These are phyloP conservation scores for Rhizopus stolonifer DNA, from an alignment of 371 early-diverging fungal species.

Conservation along the genomic window DNA sequence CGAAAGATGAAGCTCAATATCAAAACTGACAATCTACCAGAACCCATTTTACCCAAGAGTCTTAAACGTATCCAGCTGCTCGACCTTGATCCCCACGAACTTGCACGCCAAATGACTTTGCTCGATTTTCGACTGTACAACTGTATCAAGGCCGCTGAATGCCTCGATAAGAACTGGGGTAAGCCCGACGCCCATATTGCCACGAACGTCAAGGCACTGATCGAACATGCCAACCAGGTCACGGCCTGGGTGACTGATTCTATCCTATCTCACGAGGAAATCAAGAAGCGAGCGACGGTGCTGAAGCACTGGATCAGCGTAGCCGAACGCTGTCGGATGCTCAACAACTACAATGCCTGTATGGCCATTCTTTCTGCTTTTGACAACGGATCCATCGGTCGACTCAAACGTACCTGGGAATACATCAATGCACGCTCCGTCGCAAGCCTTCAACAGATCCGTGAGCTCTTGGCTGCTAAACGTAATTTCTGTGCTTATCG, in stretches of 20 bases:
- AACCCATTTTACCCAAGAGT: conserved; percentile 71
- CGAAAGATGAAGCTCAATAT: conserved; percentile 71
- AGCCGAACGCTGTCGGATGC: conserved; percentile 60
- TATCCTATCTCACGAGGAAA: conserved; percentile 77
- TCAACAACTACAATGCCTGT: conserved; percentile 82
- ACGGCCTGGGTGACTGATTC: conserved; percentile 88
- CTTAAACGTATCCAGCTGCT: conserved; percentile 59
- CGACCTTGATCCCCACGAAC: conserved; percentile 81
- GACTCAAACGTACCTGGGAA: conserved; percentile 87
- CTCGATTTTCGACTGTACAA: conserved; percentile 71
- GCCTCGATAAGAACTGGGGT: conserved; percentile 80
- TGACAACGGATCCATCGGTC: conserved; percentile 81
- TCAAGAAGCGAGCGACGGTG: conserved; percentile 71
- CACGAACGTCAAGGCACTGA: conserved; percentile 65
- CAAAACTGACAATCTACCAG: conserved; percentile 62
- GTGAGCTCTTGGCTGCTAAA: conserved; percentile 70
- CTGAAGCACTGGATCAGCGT: conserved; percentile 84
- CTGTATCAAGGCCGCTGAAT: conserved; percentile 73
- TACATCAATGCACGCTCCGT: conserved; percentile 47
- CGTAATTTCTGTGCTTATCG: conserved; percentile 86
- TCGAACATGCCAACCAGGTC: conserved; percentile 69
- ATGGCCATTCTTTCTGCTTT: conserved; percentile 87
- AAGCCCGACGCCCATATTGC: conserved; percentile 58
- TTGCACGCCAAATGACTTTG: conserved; percentile 85
- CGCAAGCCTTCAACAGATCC: conserved; percentile 49